phyloP scores from a whole-genome alignment of 768 basidiomycete species.

The Tricholoma sp. region DNA sequence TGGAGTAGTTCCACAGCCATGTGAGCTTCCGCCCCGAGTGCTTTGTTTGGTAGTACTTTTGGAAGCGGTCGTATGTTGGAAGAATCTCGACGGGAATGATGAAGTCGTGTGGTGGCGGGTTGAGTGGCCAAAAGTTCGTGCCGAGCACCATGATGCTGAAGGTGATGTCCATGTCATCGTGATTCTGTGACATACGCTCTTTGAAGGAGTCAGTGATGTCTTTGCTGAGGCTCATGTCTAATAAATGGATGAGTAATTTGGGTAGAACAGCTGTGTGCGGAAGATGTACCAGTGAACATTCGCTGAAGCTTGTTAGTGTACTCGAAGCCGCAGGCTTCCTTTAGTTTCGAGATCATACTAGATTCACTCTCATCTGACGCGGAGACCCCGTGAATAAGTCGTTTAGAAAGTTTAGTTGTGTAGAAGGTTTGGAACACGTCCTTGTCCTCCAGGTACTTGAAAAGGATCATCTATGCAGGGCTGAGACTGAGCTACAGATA shows the following conservation, averaged over 20 bases:
- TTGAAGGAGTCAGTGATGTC: slow-evolving; percentile 97
- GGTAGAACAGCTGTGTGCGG: neutral
- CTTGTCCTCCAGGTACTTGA: slow-evolving; percentile 99
- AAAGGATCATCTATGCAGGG: slow-evolving; percentile 82
- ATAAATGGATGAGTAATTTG: neutral
- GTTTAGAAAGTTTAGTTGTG: slow-evolving; percentile 92
- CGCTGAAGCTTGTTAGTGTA: slow-evolving; percentile 97
- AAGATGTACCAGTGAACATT: slow-evolving; percentile 89
- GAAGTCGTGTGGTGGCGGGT: slow-evolving; percentile 81
- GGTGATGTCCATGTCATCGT: slow-evolving; percentile 86
- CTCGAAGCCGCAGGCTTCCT: slow-evolving; percentile 98
- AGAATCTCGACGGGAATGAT: slow-evolving; percentile 86
- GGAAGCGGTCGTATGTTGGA: slow-evolving; percentile 88
- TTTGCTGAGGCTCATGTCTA: slow-evolving; percentile 94
- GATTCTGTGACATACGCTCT: slow-evolving; percentile 87
- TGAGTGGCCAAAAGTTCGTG: slow-evolving; percentile 96
- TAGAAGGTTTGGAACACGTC: slow-evolving; percentile 99
- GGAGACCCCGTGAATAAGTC: slow-evolving; percentile 87
- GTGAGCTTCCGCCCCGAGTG: slow-evolving; percentile 94
- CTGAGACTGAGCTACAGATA: slow-evolving; percentile 19
- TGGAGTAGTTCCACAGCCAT: slow-evolving; percentile 98
- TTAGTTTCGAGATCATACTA: slow-evolving; percentile 98
- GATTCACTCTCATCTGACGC: slow-evolving; percentile 97
- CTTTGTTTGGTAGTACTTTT: slow-evolving; percentile 91
- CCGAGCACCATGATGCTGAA: slow-evolving; percentile 94